Evolutionary conservation across 2,329 filamentous ascomycete genomes (phyloP), one percentile per base, ranked within the genome.

Genomic region (Lasiodiplodia gonubiensis): DNA sequence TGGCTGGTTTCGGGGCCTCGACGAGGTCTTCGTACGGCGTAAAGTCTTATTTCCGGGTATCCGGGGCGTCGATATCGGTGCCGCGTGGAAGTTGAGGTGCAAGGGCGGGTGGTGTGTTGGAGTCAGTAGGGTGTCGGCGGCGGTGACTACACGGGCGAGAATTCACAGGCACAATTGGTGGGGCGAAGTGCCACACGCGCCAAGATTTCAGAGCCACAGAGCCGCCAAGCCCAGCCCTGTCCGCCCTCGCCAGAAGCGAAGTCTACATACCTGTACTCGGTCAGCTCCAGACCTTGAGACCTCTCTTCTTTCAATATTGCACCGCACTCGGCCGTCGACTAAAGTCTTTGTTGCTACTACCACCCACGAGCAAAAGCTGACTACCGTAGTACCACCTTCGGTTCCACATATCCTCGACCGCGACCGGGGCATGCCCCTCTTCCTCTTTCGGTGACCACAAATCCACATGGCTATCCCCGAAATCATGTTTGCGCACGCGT

Each of bases 1-100:
- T 97, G 77, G 80, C 91, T 63, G 23, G n/a, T 23, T 35, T n/a
- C 25, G 16, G 27, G 10, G 51, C 42, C 42, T 63, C 42, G 46
- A 7, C 12, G 46, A 51, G 39, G 39, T 63, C 46, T 33, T 37
- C n/a, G 57, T 49, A 18, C 16, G 35, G 39, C 12, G 25, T 51
- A 18, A 30, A 6, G 46, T 18, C 2, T 16, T 51, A 11, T 63
- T 7, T 48, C 59, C 27, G 8, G 23, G 16, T 23, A 27, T 23
- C 27, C 30, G 30, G 11, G 6, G 21, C 16, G 30, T 21, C 10
- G n/a, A n/a, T 18, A 2, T 27, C 35, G 6, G 42, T 7, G 27
- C 25, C 30, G 18, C 16, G 25, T 27, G 27, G 18, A n/a, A 51
- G 42, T 37, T 23, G 46, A 30, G 49, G 46, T 30, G 42, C n/a